Percentiles rank a stretch among this genome's conserved stretches.
Evolutionary conservation across 495 filamentous ascomycete species (phyloP).

Genomic region (Tuber borchii): DNA sequence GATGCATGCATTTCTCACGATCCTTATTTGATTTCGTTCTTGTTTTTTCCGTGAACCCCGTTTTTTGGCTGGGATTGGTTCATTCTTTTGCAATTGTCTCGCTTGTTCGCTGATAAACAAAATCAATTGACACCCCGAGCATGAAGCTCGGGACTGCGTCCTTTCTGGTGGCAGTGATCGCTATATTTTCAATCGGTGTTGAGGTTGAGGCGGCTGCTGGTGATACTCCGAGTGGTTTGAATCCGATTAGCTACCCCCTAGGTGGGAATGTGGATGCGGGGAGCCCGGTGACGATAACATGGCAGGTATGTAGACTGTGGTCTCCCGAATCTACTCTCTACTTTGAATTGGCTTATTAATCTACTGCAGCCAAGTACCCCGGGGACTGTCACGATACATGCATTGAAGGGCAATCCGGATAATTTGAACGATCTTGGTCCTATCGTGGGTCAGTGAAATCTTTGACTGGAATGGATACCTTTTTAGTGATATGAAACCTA

Average conservation of each 20-base stretch:
- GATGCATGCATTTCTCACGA: slow-evolving; percentile 34
- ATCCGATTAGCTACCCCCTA: slow-evolving; percentile 38
- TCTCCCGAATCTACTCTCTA: not conserved
- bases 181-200: slow-evolving; percentile 11
- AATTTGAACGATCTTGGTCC: slow-evolving; percentile 36
- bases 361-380: slow-evolving; percentile 32
- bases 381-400: slow-evolving; percentile 34
- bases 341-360: slow-evolving; percentile 8
- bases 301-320: slow-evolving; percentile 28
- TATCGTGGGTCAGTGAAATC: slow-evolving; percentile 30
- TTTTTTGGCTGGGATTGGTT: slow-evolving; percentile 13
- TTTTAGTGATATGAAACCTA: slow-evolving; percentile 12
- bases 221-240: slow-evolving; percentile 27
- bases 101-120: slow-evolving; percentile 1
- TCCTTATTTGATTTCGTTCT: slow-evolving; percentile 18
- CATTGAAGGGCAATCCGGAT: slow-evolving; percentile 35
- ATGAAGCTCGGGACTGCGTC: slow-evolving; percentile 21
- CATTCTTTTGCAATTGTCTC: slow-evolving; percentile 6
- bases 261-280: slow-evolving; percentile 22
- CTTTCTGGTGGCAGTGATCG: slow-evolving; percentile 16
- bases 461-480: not conserved
- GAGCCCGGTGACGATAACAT: slow-evolving; percentile 31
- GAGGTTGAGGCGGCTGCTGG: slow-evolving; percentile 3
- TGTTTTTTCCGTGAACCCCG: slow-evolving; percentile 16
- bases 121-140: slow-evolving; percentile 19